phyloP scores from a whole-genome alignment of 2,329 filamentous ascomycete genomes.

The Colletotrichum higginsianum region DNA sequence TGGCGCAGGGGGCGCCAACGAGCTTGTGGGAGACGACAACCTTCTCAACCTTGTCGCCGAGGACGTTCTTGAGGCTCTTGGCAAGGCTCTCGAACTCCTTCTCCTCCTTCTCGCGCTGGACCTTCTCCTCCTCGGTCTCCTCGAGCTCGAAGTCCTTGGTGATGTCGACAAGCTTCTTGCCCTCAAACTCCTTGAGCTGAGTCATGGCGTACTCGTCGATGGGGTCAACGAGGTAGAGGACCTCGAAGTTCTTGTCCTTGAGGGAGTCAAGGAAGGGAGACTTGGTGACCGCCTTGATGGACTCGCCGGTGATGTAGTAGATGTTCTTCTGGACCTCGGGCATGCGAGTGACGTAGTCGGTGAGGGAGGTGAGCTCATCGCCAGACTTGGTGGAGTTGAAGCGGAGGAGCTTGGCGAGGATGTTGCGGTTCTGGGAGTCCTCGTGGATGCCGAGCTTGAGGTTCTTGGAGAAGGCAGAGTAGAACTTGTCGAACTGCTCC shows the following conservation, averaged over 20 bases:
- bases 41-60: conserved; percentile 99
- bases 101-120: conserved; percentile 92
- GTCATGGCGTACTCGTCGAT: conserved; percentile 99
- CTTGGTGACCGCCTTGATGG: conserved; percentile 96
- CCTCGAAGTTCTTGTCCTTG: conserved; percentile 99
- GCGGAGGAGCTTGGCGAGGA: conserved; percentile 97
- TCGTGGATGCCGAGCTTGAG: conserved; percentile 99
- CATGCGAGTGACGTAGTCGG: conserved; percentile 99
- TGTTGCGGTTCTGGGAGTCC: conserved; percentile 95
- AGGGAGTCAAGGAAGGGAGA: conserved; percentile 99
- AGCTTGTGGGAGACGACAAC: conserved; percentile 99
- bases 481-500: conserved; percentile 99
- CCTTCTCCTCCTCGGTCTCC: conserved; percentile 99
- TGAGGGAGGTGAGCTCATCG: conserved; percentile 93
- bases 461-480: conserved; percentile 99
- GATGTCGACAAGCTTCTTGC: conserved; percentile 99
- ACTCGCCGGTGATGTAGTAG: conserved; percentile 99
- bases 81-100: conserved; percentile 97
- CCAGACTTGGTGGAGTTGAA: conserved; percentile 99
- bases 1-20: conserved; percentile 92
- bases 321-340: conserved; percentile 99
- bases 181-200: conserved; percentile 99
- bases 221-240: conserved; percentile 98
- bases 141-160: conserved; percentile 99
- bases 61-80: conserved; percentile 99